These are phyloP conservation scores for Citrullus amarus DNA, from an alignment of 306 rosid species.

Conservation along the genomic window DNA sequence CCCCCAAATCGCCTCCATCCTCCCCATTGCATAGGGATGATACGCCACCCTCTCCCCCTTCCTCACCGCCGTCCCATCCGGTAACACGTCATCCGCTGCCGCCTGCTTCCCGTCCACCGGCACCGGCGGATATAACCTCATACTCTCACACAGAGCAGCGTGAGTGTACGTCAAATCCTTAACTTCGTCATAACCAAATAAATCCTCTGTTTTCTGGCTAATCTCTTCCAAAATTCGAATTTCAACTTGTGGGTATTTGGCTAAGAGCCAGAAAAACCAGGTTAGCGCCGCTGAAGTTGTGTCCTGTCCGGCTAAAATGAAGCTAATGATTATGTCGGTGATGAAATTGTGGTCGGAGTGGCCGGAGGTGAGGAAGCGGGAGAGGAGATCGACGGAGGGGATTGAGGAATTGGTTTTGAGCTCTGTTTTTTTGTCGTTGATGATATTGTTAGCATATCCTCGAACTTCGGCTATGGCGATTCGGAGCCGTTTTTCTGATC, in stretches of 20 bases:
- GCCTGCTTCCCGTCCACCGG: conserved; percentile 33
- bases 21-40: conserved; percentile 51
- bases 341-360: conserved; percentile 39
- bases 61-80: conserved; percentile 47
- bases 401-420: conserved; percentile 13
- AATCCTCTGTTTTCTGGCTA: background rate
- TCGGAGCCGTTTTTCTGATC: conserved; percentile 27
- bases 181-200: conserved; percentile 22
- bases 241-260: conserved; percentile 29
- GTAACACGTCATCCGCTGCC: conserved; percentile 31
- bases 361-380: conserved; percentile 38
- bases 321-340: conserved; percentile 44
- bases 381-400: conserved; percentile 32
- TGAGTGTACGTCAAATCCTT: conserved; percentile 53
- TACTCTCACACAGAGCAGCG: conserved; percentile 58
- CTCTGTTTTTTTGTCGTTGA: conserved; percentile 32
- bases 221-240: conserved; percentile 25
- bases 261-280: conserved; percentile 61
- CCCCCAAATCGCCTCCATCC: conserved; percentile 56
- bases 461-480: conserved; percentile 24
- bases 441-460: conserved; percentile 24
- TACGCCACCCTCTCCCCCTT: conserved; percentile 45
- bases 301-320: conserved; percentile 49
- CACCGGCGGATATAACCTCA: conserved; percentile 62
- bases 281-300: conserved; percentile 48